Base-by-base conservation (phyloP, 1,139 yeast genomes). In the Candida buenavistaensis region DNA sequence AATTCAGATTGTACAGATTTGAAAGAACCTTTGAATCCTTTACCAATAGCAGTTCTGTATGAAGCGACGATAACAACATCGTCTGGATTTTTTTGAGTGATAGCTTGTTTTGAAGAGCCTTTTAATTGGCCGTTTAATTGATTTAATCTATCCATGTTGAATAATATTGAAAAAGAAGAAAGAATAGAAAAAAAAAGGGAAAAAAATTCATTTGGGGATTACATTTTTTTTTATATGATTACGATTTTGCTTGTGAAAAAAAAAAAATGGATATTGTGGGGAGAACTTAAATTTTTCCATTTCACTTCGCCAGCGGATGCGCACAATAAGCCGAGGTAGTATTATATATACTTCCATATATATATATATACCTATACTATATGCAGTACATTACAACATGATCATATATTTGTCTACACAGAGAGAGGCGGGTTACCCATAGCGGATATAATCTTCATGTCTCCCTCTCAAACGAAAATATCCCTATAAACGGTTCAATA, bases 21-120 rank as follows among this genome's bases (percentile, higher is more conserved):
- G 67, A 87, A 84, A 12, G 72, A 67, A 39, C 96, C 96, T 60
- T 77, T 82, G 46, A 90, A 88, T 30, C 92, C 96, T 63, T 79
- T 86, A 44, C 95, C 79, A 47, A 86, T 71, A 27, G 97, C 94
- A 6, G 96, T 84, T 68, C 97, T 79, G 72, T 85, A 82, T 33
- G 97, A 96, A 33, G 78, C 85, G 30, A 85, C 86, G 44, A 88
- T 80, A 33, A 88, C 95, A 23, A 87, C 94, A 56, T 88, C 97
- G 50, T 85, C 89, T 20, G 92, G 82, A 62, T 75, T 74, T 65
- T 85, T 83, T 44, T 75, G 73, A 40, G 52, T 52, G 32, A 68
- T 47, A 14, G 71, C 51, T 51, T 67, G 69, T 50, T 68, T 63
- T 36, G 81, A 52, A 36, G 67, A 60, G 23, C 78, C 72, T 37